A percentile compares a stretch with the other conserved stretches of the same genome.
Evolutionary conservation across 768 basidiomycete species (phyloP).

Genomic region (Kwoniella sp.): DNA sequence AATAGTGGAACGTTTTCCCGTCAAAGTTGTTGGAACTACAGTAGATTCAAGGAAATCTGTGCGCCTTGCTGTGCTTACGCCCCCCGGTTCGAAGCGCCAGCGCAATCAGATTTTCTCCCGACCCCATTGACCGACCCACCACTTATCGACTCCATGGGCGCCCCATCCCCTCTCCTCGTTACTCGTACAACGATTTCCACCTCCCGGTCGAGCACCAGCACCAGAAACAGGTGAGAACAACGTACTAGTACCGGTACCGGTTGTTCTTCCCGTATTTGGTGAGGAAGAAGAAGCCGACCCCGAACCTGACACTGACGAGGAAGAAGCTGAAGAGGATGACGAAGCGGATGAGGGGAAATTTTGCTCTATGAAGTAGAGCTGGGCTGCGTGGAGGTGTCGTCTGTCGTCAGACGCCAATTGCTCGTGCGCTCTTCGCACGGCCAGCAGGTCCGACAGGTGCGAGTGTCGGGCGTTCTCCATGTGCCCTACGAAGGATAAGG

Average conservation of each 20-base stretch:
- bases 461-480: slow-evolving; percentile 19
- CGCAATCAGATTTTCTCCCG: neutral
- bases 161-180: slow-evolving; percentile 16
- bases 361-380: slow-evolving; percentile 14
- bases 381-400: slow-evolving; percentile 3
- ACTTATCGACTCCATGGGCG: slow-evolving; percentile 18
- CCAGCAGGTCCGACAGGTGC: slow-evolving; percentile 15
- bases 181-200: neutral
- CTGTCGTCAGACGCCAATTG: neutral
- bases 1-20: no score
- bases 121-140: slow-evolving; percentile 23
- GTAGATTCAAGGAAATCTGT: neutral
- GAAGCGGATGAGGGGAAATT: slow-evolving; percentile 13
- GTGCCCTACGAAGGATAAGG: slow-evolving; percentile 6
- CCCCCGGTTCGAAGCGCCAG: no score
- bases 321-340: slow-evolving; percentile 5
- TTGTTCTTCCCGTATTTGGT: neutral
- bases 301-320: neutral
- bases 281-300: neutral
- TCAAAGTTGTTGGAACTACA: no score
- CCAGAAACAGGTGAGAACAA: slow-evolving; percentile 1
- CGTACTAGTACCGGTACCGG: neutral
- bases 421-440: slow-evolving; percentile 3
- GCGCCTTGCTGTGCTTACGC: no score
- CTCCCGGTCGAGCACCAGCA: neutral